A percentile compares a stretch with the other conserved stretches of the same genome.
These are phyloP conservation scores for Trypanosoma platydactyli DNA, from an alignment of 208 protist genomes.

Conservation along the genomic window DNA sequence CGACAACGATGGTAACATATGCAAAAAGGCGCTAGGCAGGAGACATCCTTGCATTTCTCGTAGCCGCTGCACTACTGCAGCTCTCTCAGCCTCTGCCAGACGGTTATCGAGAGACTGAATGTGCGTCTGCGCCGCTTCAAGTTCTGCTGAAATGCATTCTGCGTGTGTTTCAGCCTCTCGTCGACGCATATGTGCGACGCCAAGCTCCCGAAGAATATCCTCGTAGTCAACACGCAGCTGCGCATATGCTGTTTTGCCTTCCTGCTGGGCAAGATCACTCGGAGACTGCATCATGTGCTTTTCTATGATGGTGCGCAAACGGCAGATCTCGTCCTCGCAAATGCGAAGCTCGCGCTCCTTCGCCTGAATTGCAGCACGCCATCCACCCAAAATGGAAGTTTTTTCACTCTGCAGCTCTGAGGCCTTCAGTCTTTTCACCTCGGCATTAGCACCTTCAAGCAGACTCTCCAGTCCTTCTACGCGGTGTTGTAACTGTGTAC, in stretches of 20 bases:
- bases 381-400: slow-evolving; percentile 24
- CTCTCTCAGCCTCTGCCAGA: slow-evolving; percentile 68
- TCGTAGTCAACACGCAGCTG: slow-evolving; percentile 31
- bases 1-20: not conserved
- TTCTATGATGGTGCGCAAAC: slow-evolving; percentile 62
- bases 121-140: slow-evolving; percentile 67
- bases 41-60: slow-evolving; percentile 25
- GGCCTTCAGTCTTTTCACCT: slow-evolving; percentile 54
- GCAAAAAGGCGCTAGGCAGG: not conserved
- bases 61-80: slow-evolving; percentile 39
- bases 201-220: slow-evolving; percentile 57
- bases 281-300: slow-evolving; percentile 40
- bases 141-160: slow-evolving; percentile 49
- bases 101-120: slow-evolving; percentile 77
- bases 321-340: slow-evolving; percentile 76
- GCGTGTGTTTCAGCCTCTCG: slow-evolving; percentile 69
- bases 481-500: slow-evolving; percentile 54
- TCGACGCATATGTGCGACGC: slow-evolving; percentile 48
- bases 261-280: slow-evolving; percentile 8
- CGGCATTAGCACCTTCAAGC: slow-evolving; percentile 55
- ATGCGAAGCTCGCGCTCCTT: slow-evolving; percentile 79
- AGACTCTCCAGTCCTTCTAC: slow-evolving; percentile 62
- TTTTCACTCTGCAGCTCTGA: slow-evolving; percentile 50
- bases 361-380: slow-evolving; percentile 48
- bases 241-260: slow-evolving; percentile 6